Conservation (phyloP, 495 filamentous ascomycete genomes). For the Podospora pseudocomata region DNA sequence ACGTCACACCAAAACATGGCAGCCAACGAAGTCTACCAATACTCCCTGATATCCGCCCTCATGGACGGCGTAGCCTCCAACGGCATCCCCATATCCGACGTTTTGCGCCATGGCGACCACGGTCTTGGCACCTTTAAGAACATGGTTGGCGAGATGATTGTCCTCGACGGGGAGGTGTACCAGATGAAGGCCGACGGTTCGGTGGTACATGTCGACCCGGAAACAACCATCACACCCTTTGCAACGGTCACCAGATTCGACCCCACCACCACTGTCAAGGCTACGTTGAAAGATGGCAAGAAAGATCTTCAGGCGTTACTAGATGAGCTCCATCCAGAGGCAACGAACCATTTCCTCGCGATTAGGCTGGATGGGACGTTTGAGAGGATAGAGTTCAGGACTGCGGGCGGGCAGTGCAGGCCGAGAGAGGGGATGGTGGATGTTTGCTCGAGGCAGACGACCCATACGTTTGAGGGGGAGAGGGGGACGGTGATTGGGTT, state of each 20-base stretch:
- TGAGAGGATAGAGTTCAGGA: slow-evolving; percentile 36
- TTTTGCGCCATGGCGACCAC: slow-evolving; percentile 46
- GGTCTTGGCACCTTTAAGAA: slow-evolving; percentile 50
- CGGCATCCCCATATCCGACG: slow-evolving; percentile 35
- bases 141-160: slow-evolving; percentile 52
- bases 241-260: slow-evolving; percentile 42
- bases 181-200: slow-evolving; percentile 45
- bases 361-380: slow-evolving; percentile 41
- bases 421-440: slow-evolving; percentile 40
- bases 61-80: slow-evolving; percentile 49
- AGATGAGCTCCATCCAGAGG: slow-evolving; percentile 33
- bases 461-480: slow-evolving; percentile 33
- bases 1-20: slow-evolving; percentile 19
- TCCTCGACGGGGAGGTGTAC: slow-evolving; percentile 46
- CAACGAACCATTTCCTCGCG: slow-evolving; percentile 39
- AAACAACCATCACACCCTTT: slow-evolving; percentile 37
- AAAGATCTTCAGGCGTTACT: slow-evolving; percentile 36
- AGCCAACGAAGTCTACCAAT: slow-evolving; percentile 50
- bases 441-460: slow-evolving; percentile 40
- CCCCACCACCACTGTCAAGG: slow-evolving; percentile 23
- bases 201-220: slow-evolving; percentile 26
- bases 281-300: slow-evolving; percentile 30
- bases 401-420: slow-evolving; percentile 33
- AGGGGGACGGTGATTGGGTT: slow-evolving; percentile 49
- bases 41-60: slow-evolving; percentile 48